Base-by-base conservation (phyloP, 2,329 filamentous ascomycete genomes). In the Diplodia intermedia region DNA sequence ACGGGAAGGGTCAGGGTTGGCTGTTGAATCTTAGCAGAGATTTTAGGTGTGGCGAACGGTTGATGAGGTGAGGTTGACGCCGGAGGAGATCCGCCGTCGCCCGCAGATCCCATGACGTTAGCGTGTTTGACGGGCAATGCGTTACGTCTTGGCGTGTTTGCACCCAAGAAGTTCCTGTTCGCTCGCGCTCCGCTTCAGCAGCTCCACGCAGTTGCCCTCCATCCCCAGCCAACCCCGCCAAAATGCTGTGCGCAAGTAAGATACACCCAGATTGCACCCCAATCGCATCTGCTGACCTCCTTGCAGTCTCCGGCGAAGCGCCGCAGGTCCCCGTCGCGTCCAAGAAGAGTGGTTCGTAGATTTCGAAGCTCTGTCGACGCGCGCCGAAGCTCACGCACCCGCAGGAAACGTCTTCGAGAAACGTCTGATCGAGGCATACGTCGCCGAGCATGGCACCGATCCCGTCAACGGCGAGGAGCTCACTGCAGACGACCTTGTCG, bases 321-420 rank as follows among this genome's bases (percentile, higher is more conserved):
- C 94, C 95, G 72, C 91, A 97, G 83, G 90, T 93, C 82, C 94
- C 95, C 67, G 94, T 98, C 73, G 92, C 93, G 76, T 99, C 95
- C 77, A 91, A 91, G 81, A 97, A 97, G 84, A 96, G 93, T 77
- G 94, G 92, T 93, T 84, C 75, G 89, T 83, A 70, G 57, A 74
- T 67, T 66, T 70, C 69, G 63, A 62, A 66, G 69, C 55, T 69
- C 65, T 20, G 7, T 52, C 31, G 54, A 52, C 63, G 52, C 65
- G 66, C 65, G 68, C 65, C 69, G 49, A 70, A 69, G 55, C 77
- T 82, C 75, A 81, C 73, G 50, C 54, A 20, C 23, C 40, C 71
- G 33, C 76, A 92, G 92, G 94, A 75, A 90, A 91, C 78, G 88
- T 98, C 62, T 99, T 96, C 80, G 95, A 99, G 82, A 97, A 93